Percentiles rank a stretch among this genome's conserved stretches.
Evolutionary conservation across 148 eudicot genomes (phyloP).

Genomic region (Chenopodium formosanum): DNA sequence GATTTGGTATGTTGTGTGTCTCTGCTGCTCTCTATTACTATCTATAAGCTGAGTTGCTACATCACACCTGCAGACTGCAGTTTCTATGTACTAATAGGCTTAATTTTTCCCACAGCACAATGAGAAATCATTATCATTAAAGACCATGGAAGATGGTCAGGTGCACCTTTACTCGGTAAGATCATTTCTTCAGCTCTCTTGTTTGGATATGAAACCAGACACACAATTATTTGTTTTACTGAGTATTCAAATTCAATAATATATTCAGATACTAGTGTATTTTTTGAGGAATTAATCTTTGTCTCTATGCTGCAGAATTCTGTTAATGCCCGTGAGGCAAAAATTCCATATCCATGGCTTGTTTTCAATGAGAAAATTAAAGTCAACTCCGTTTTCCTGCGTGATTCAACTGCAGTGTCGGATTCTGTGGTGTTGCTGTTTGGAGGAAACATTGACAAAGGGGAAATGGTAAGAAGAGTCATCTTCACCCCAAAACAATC

Average conservation of each 20-base stretch:
- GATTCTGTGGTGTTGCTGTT: slow-evolving; percentile 84
- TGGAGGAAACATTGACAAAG: slow-evolving; percentile 75
- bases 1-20: no score
- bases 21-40: neutral
- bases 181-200: slow-evolving; percentile 8
- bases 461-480: slow-evolving; percentile 54
- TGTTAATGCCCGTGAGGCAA: slow-evolving; percentile 67
- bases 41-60: neutral
- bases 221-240: neutral
- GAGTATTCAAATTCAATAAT: neutral
- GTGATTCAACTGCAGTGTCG: slow-evolving; percentile 89
- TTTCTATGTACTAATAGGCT: slow-evolving; percentile 18
- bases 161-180: slow-evolving; percentile 88
- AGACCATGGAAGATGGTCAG: slow-evolving; percentile 95
- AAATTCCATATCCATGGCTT: slow-evolving; percentile 90
- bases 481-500: neutral
- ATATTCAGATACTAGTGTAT: neutral
- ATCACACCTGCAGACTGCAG: neutral
- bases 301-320: slow-evolving; percentile 34
- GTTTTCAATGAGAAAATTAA: slow-evolving; percentile 96
- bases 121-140: slow-evolving; percentile 81
- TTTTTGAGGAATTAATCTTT: neutral
- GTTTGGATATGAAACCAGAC: neutral
- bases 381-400: slow-evolving; percentile 84
- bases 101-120: slow-evolving; percentile 55